phyloP scores from a whole-genome alignment of 208 protist genomes.

The Wallacemonas sp. region DNA sequence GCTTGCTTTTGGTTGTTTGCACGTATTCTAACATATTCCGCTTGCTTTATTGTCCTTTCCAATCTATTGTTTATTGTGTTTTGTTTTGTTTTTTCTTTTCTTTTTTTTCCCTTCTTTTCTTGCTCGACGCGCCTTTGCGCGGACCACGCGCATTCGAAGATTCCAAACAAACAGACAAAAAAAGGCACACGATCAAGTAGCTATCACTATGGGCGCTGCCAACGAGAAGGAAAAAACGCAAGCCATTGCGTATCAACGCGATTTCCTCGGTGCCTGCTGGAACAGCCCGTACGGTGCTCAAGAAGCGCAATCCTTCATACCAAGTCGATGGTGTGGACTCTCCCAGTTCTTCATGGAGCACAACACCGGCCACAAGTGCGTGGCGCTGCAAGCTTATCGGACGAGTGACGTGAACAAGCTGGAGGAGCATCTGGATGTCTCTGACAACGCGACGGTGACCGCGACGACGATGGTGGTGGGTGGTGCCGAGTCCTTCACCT shows the following conservation, averaged over 20 bases:
- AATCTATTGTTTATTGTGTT: constrained; percentile 7
- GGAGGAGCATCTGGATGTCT: not conserved
- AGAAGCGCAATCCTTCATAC: constrained; percentile 35
- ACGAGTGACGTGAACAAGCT: constrained; percentile 16
- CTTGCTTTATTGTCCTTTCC: too few species aligned
- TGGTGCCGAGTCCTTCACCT: constrained; percentile 1
- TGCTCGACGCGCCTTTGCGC: too few species aligned
- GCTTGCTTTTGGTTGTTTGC: not conserved
- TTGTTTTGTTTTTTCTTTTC: constrained; percentile 15
- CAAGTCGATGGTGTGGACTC: constrained; percentile 56
- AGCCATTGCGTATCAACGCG: constrained; percentile 54
- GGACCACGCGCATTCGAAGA: too few species aligned
- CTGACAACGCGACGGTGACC: constrained; percentile 1
- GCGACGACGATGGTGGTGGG: constrained; percentile 8
- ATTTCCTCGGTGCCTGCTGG: constrained; percentile 60
- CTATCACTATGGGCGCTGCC: constrained; percentile 27
- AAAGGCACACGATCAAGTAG: not conserved
- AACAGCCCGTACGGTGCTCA: constrained; percentile 40
- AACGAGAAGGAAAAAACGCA: constrained; percentile 36
- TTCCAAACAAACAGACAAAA: constrained; percentile 6
- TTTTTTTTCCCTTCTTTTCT: constrained; percentile 9
- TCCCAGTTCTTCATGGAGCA: constrained; percentile 45
- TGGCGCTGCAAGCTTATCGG: constrained; percentile 31
- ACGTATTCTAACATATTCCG: not conserved
- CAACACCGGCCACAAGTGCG: constrained; percentile 52